These are phyloP conservation scores for Caloboletus inedulis DNA, from an alignment of 1,284 basidiomycete genomes.

Conservation along the genomic window DNA sequence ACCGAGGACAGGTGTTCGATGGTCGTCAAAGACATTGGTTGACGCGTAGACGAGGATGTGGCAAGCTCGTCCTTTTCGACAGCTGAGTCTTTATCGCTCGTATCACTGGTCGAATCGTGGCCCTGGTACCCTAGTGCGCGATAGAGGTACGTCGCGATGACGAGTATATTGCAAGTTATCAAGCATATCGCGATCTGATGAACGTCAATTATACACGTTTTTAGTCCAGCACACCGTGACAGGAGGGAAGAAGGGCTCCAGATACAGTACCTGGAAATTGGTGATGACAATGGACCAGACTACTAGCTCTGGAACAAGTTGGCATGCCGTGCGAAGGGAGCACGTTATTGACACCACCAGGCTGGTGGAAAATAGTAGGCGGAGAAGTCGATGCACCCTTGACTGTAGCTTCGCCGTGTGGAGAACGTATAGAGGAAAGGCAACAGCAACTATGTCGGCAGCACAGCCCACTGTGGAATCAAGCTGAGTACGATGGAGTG, in stretches of 20 bases:
- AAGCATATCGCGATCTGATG: constrained; percentile 14
- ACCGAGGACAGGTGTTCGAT: constrained; percentile 9
- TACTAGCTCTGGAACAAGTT: background rate
- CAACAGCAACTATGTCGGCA: background rate
- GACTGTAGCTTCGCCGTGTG: constrained; percentile 8
- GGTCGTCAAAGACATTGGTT: constrained; percentile 18
- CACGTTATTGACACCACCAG: constrained; percentile 11
- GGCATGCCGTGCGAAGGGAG: background rate
- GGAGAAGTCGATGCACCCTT: constrained; percentile 17
- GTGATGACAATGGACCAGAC: constrained; percentile 3
- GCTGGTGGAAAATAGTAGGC: constrained; percentile 15
- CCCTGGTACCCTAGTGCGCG: constrained; percentile 1
- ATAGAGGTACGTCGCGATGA: constrained; percentile 23
- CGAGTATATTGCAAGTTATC: constrained; percentile 19
- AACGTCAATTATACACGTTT: background rate
- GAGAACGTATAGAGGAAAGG: constrained; percentile 18
- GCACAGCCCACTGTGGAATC: background rate
- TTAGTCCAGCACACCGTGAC: background rate
- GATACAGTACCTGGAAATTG: constrained; percentile 19
- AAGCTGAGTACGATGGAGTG: background rate
- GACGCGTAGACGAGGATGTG: background rate
- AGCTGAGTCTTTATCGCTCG: background rate
- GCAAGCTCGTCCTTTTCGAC: background rate
- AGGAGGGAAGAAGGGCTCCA: too few relatives aligned
- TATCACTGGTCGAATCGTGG: background rate